Evolutionary conservation across 805 yeast genomes (phyloP), one percentile per base, ranked within the genome.

Genomic region (Metschnikowia kunwiensis): DNA sequence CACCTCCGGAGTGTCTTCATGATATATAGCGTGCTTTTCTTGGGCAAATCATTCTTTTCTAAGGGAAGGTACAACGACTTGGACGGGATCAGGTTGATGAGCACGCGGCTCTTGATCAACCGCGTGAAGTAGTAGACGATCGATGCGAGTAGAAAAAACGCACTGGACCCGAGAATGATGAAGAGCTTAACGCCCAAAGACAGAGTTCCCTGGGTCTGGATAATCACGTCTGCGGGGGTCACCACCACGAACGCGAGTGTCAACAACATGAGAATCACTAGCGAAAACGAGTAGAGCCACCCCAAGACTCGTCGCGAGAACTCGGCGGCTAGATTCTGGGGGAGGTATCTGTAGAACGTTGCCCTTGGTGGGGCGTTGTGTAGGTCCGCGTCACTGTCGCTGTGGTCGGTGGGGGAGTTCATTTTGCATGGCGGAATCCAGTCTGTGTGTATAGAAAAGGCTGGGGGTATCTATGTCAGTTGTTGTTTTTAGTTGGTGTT

Each of bases 151-250:
- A 78, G 64, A 44, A 85, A 78, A 1, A 77, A 60, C 2, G 79
- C 86, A 50, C 85, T 70, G 5, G 83, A 86, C 29, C 79, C 75
- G 6, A 85, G 77, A 14, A 88, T 86, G 41, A 89, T 86, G 44
- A 89, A 81, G 3, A 91, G 77, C 55, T 88, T 86, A 55, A 86
- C 66, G 1, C 86, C 93, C 49, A 84, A 77, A 42, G 76, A 75
- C 9, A 70, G 60, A 4, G 77, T 61, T 6, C 66, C 65, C 3
- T 77, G 66, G 1, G 82, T 70, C 47, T 77, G 74, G 1, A 75
- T 65, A 42, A 88, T 78, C 20, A 87, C 78, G 58, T 91, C 97
- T 11, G 87, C 75, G 0, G 95, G 95, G 0, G 91, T 66, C 7
- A 83, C 84, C 2, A 85, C 66, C 18, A 80, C 65, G 37, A 88